Evolutionary conservation across 768 basidiomycete genomes (phyloP).

Genomic region (Mycena metata): DNA sequence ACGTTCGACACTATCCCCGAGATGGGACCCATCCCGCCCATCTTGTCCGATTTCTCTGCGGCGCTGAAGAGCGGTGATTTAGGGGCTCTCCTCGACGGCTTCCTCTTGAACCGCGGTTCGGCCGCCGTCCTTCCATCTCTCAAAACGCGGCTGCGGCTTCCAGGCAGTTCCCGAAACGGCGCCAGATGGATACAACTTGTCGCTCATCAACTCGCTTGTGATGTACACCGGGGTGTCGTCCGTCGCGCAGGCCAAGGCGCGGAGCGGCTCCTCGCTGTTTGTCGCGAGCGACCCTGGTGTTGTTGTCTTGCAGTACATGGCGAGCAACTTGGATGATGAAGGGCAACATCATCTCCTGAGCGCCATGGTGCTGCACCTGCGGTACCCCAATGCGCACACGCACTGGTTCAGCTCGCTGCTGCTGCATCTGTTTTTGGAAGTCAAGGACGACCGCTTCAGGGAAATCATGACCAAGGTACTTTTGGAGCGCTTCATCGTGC

Average conservation of each 20-base stretch:
- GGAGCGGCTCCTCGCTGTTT: constrained; percentile 87
- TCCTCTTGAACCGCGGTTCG: constrained; percentile 81
- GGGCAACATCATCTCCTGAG: constrained; percentile 96
- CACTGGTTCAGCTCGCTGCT: constrained; percentile 97
- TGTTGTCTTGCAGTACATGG: constrained; percentile 85
- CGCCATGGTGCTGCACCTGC: constrained; percentile 93
- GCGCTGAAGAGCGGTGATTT: constrained; percentile 87
- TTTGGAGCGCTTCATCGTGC: constrained; percentile 93
- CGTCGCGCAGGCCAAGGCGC: constrained; percentile 88
- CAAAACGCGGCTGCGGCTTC: constrained; percentile 78
- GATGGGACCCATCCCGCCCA: constrained; percentile 92
- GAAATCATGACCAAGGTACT: constrained; percentile 92
- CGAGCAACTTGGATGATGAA: constrained; percentile 89
- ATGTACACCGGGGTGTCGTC: constrained; percentile 97
- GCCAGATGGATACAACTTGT: constrained; percentile 83
- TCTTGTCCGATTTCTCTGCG: constrained; percentile 91
- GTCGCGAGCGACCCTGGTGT: constrained; percentile 87
- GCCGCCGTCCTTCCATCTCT: constrained; percentile 82
- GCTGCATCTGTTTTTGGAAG: constrained; percentile 87
- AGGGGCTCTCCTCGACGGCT: constrained; percentile 84
- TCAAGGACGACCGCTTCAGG: constrained; percentile 80
- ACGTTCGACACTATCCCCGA: constrained; percentile 85
- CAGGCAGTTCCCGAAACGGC: constrained; percentile 60
- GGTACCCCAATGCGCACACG: constrained; percentile 98
- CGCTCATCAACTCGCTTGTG: constrained; percentile 93